phyloP scores from a whole-genome alignment of 257 asterid genomes.

The Paraleonurus japonicus region DNA sequence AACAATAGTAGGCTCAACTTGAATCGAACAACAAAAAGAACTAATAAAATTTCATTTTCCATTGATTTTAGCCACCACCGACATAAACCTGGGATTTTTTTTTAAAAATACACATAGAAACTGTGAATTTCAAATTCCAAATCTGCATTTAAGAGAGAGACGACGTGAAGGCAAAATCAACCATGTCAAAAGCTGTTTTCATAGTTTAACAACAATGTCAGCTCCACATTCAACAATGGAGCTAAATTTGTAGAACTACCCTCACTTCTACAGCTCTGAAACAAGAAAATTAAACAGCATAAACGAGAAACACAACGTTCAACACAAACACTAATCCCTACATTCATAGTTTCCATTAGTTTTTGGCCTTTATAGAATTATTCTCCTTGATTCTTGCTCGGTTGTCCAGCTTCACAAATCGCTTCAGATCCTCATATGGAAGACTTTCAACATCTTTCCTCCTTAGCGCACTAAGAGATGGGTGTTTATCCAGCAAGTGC shows the following conservation, averaged over 20 bases:
- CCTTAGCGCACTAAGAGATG: constrained; percentile 82
- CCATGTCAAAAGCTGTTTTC: background rate
- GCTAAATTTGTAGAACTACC: constrained; percentile 8
- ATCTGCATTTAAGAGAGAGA: background rate
- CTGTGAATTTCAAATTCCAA: background rate
- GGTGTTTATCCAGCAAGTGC: constrained; percentile 73
- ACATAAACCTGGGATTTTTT: background rate
- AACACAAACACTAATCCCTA: background rate
- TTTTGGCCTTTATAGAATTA: constrained; percentile 71
- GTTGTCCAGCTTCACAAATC: constrained; percentile 89
- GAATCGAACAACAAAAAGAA: background rate
- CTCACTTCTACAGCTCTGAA: background rate
- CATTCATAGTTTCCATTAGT: constrained; percentile 14
- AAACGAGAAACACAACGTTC: background rate
- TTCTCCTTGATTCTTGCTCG: constrained; percentile 94
- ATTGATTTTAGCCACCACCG: background rate
- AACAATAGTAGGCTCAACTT: background rate
- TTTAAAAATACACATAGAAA: too few species aligned
- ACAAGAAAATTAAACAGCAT: constrained; percentile 1
- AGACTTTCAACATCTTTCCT: constrained; percentile 61
- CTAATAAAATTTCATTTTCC: background rate
- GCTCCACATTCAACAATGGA: background rate
- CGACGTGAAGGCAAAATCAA: constrained; percentile 5
- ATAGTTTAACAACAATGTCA: background rate
- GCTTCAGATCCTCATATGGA: constrained; percentile 75